Conservation (phyloP, 2,329 filamentous ascomycete species). For the Monosporascus sp. region DNA sequence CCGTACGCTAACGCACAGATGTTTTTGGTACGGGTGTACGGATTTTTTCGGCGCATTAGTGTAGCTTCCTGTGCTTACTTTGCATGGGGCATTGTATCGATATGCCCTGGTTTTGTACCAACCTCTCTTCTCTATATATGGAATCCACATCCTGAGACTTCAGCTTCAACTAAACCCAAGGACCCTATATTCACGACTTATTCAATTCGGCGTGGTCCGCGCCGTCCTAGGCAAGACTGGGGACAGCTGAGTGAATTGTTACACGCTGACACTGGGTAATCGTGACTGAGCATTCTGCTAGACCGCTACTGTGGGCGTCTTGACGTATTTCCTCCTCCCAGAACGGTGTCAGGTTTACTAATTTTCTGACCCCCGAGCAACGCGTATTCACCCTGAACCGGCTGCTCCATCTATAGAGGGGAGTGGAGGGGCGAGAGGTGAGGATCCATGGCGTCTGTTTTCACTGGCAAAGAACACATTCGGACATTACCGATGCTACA, state of each 20-base stretch:
- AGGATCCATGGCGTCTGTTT: conserved; percentile 42
- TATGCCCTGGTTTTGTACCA: conserved; percentile 45
- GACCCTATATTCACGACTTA: conserved; percentile 38
- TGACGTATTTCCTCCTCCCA: conserved; percentile 50
- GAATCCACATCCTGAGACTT: neutral
- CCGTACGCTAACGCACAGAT: too few relatives aligned
- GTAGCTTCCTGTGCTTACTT: conserved; percentile 55
- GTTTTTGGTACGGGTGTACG: too few relatives aligned
- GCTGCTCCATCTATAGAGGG: conserved; percentile 29
- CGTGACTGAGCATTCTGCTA: conserved; percentile 14
- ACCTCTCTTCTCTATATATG: neutral
- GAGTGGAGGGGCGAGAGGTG: conserved; percentile 30
- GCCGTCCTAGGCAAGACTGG: conserved; percentile 54
- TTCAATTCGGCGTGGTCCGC: conserved; percentile 56
- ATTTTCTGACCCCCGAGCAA: conserved; percentile 49
- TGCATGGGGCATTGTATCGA: conserved; percentile 54
- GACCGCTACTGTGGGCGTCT: conserved; percentile 48
- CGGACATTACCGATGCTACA: too few relatives aligned
- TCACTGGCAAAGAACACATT: conserved; percentile 36
- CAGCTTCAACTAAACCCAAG: neutral
- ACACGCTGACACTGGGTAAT: conserved; percentile 1
- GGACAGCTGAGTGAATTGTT: conserved; percentile 45
- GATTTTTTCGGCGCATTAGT: too few relatives aligned
- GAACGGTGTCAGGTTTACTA: conserved; percentile 47
- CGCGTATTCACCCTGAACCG: conserved; percentile 42